These are phyloP conservation scores for Rhodotorula diobovata DNA, from an alignment of 768 basidiomycete genomes.

Conservation along the genomic window DNA sequence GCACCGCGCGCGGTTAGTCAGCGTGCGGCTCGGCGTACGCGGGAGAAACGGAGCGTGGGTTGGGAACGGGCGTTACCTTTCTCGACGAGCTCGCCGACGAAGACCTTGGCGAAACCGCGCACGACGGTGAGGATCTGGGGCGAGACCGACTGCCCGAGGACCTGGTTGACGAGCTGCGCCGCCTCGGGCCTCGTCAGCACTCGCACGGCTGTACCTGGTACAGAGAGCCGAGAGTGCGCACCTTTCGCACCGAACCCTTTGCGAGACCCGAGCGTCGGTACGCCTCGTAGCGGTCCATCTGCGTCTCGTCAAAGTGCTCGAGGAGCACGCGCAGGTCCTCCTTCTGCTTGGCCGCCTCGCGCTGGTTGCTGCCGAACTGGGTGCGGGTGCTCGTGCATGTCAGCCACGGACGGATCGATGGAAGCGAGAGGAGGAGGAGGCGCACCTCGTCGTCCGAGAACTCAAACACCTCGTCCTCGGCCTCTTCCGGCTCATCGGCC, in stretches of 20 bases:
- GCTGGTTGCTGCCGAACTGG: constrained; percentile 36
- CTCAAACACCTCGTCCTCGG: constrained; percentile 32
- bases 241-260: constrained; percentile 77
- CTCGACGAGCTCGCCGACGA: constrained; percentile 87
- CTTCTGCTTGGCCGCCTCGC: constrained; percentile 25
- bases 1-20: too few relatives aligned
- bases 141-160: constrained; percentile 72
- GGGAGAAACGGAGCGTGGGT: constrained; percentile 13
- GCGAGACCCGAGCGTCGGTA: constrained; percentile 77
- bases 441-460: constrained; percentile 37
- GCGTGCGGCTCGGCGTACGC: too few relatives aligned
- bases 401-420: neutral
- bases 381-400: neutral
- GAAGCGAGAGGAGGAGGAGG: neutral
- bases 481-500: constrained; percentile 14
- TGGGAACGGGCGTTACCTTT: too few relatives aligned
- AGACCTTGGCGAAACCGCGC: constrained; percentile 76
- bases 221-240: constrained; percentile 44
- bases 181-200: too few relatives aligned
- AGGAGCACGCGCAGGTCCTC: constrained; percentile 63
- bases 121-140: constrained; percentile 83
- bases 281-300: constrained; percentile 84
- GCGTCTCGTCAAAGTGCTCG: constrained; percentile 76
- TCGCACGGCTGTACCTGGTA: too few relatives aligned
- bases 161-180: constrained; percentile 83